Evolutionary conservation across 2,329 filamentous ascomycete species (phyloP).

Genomic region (Penicillium sp.): DNA sequence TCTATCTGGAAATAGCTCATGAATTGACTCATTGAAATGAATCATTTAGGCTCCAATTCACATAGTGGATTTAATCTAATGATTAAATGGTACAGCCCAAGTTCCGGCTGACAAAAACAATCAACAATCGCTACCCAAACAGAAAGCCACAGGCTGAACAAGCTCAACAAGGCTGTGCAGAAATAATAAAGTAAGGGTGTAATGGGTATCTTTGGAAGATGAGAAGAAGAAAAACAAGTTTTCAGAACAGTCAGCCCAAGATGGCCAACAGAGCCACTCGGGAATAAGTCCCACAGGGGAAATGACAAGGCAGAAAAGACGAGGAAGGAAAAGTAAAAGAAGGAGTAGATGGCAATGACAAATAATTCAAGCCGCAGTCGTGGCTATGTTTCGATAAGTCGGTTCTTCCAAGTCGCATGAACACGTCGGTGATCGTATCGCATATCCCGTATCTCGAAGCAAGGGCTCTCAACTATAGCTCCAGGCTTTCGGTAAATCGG

Average conservation of each 20-base stretch:
- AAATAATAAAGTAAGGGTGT: slow-evolving; percentile 8
- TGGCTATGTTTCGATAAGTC: slow-evolving; percentile 4
- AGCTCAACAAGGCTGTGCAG: slow-evolving; percentile 2
- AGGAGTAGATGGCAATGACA: slow-evolving; percentile 2
- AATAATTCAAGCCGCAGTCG: slow-evolving; percentile 6
- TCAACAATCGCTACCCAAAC: slow-evolving; percentile 4
- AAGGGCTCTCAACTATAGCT: slow-evolving; percentile 19
- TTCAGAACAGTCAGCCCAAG: slow-evolving; percentile 4
- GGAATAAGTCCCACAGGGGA: not conserved
- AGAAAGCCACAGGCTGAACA: slow-evolving; percentile 9
- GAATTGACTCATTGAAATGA: too few species aligned
- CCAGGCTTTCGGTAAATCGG: slow-evolving; percentile 39
- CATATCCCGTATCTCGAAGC: slow-evolving; percentile 14
- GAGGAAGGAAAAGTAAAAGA: not conserved
- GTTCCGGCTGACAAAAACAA: slow-evolving; percentile 1
- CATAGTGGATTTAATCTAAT: not conserved
- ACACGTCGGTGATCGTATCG: slow-evolving; percentile 18
- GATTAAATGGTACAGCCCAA: not conserved
- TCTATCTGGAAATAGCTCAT: not conserved
- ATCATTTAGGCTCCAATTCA: not conserved
- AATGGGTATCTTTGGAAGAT: slow-evolving; percentile 18
- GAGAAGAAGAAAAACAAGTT: slow-evolving; percentile 5
- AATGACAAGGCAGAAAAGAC: not conserved
- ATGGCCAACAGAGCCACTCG: slow-evolving; percentile 1
- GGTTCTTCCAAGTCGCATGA: slow-evolving; percentile 7